A percentile compares a stretch with the other conserved stretches of the same genome.
Conservation (phyloP, 106 monocot genomes). For the Triglochin maritima region DNA sequence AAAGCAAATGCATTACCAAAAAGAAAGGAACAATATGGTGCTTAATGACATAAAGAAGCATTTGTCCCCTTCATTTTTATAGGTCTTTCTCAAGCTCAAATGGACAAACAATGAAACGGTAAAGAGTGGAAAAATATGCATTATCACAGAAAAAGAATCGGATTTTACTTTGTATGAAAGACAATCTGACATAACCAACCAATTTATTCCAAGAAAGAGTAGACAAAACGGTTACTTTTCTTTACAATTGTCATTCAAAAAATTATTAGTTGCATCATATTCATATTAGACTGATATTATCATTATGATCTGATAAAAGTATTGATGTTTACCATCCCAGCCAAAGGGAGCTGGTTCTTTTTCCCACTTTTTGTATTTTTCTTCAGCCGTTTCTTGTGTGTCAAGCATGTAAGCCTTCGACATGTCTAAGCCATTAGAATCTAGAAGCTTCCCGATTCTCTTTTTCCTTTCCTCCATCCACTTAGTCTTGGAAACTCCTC, state of each 20-base stretch:
- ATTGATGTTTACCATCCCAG: conserved; percentile 72
- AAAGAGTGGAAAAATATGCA: too few species aligned
- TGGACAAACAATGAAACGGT: background rate
- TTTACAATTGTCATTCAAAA: too few species aligned
- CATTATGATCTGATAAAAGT: background rate
- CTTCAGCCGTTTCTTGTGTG: conserved; percentile 84
- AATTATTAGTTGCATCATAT: too few species aligned
- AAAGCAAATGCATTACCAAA: background rate
- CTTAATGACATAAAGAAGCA: background rate
- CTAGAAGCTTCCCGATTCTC: conserved; percentile 90
- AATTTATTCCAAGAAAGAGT: too few species aligned
- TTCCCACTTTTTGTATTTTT: conserved; percentile 98
- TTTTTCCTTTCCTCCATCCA: conserved; percentile 97
- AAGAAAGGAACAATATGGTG: background rate
- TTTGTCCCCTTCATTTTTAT: background rate
- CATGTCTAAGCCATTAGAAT: conserved; percentile 96
- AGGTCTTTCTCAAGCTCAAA: background rate
- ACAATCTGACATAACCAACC: too few species aligned
- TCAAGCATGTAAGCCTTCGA: conserved; percentile 97
- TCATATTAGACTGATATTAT: too few species aligned
- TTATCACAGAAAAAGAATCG: too few species aligned
- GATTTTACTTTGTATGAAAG: too few species aligned
- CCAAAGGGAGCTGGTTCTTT: conserved; percentile 95
- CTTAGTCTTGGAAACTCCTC: conserved; percentile 89
- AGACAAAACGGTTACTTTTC: too few species aligned